Conservation (phyloP, 2,329 filamentous ascomycete species). For the Albifimbria verrucaria region DNA sequence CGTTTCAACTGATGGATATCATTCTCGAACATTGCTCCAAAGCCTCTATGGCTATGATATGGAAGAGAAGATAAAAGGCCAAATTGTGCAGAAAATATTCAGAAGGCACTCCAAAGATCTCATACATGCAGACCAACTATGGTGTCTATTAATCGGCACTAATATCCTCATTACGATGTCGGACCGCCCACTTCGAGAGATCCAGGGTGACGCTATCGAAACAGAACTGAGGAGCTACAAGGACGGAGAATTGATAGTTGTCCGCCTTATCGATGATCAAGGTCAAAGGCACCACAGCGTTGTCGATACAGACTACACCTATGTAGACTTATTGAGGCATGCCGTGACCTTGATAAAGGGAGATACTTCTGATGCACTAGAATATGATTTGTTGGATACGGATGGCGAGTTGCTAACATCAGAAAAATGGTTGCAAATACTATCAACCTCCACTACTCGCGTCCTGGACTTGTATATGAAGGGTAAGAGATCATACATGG, state of each 20-base stretch:
- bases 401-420: slow-evolving; percentile 1
- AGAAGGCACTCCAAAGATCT: not conserved
- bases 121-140: slow-evolving; percentile 6
- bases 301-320: slow-evolving; percentile 4
- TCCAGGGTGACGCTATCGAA: not conserved
- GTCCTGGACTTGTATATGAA: not conserved
- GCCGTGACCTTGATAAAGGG: slow-evolving; percentile 1
- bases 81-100: slow-evolving; percentile 1
- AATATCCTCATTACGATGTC: slow-evolving; percentile 4
- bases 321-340: slow-evolving; percentile 3
- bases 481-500: not conserved
- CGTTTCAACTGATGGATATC: not conserved
- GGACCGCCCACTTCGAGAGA: not conserved
- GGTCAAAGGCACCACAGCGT: not conserved
- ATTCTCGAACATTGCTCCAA: slow-evolving; percentile 3
- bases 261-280: not conserved
- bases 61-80: not conserved
- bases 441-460: not conserved
- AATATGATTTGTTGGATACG: slow-evolving; percentile 1
- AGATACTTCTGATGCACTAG: not conserved
- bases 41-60: slow-evolving; percentile 6
- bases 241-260: not conserved
- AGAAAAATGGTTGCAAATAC: not conserved
- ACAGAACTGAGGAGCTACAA: not conserved
- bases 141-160: slow-evolving; percentile 5